These are phyloP conservation scores for Aspergillus hortae DNA, from an alignment of 2,329 filamentous ascomycete genomes.

Conservation along the genomic window DNA sequence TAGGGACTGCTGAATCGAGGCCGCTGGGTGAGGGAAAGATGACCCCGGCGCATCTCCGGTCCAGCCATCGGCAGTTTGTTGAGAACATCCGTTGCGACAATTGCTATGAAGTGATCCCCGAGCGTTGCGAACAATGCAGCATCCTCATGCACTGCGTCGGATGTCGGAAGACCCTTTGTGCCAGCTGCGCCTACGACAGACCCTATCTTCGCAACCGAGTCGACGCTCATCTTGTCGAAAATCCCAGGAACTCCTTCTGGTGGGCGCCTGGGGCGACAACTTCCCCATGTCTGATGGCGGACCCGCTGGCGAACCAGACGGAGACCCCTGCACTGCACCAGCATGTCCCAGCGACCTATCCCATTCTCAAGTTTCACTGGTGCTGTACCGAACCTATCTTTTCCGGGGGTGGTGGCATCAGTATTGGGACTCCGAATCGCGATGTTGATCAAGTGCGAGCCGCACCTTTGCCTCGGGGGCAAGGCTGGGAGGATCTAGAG, in stretches of 20 bases:
- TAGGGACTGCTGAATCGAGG: slow-evolving; percentile 47
- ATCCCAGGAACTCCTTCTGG: slow-evolving; percentile 47
- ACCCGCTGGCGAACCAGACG: slow-evolving; percentile 35
- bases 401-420: slow-evolving; percentile 58
- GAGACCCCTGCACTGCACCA: slow-evolving; percentile 33
- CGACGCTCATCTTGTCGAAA: slow-evolving; percentile 9
- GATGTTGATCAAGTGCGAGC: slow-evolving; percentile 56
- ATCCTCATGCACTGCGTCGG: slow-evolving; percentile 61
- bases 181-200: slow-evolving; percentile 57
- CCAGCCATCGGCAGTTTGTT: slow-evolving; percentile 52
- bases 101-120: slow-evolving; percentile 51
- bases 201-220: slow-evolving; percentile 39
- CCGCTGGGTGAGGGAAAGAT: slow-evolving; percentile 52
- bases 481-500: slow-evolving; percentile 56
- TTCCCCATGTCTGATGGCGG: slow-evolving; percentile 58
- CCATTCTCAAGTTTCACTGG: slow-evolving; percentile 56
- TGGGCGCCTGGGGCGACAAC: slow-evolving; percentile 56
- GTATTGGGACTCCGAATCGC: slow-evolving; percentile 51
- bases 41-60: slow-evolving; percentile 51
- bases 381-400: slow-evolving; percentile 59
- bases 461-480: slow-evolving; percentile 52
- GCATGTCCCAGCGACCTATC: slow-evolving; percentile 36
- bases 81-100: slow-evolving; percentile 53
- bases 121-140: slow-evolving; percentile 59
- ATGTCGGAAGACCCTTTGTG: slow-evolving; percentile 58